Percentiles rank a stretch among this genome's conserved stretches.
Evolutionary conservation across 495 filamentous ascomycete species (phyloP).

Genomic region (Lentithecium fluviatile): DNA sequence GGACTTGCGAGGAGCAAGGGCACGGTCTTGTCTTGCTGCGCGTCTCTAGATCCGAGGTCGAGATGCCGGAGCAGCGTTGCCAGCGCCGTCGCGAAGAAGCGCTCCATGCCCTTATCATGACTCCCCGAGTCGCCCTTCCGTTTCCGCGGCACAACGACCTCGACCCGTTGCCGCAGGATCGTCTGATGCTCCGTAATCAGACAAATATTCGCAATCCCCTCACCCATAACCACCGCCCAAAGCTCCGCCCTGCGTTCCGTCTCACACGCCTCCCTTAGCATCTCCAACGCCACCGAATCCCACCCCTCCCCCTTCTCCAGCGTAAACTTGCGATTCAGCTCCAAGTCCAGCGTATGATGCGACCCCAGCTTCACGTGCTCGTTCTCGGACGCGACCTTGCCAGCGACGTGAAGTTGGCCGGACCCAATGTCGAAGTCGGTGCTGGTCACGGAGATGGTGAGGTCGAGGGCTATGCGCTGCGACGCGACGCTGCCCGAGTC

Average conservation of each 20-base stretch:
- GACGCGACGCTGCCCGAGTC: constrained; percentile 73
- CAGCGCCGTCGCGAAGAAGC: constrained; percentile 78
- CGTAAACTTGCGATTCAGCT: constrained; percentile 84
- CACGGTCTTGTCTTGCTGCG: constrained; percentile 44
- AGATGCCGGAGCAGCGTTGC: constrained; percentile 74
- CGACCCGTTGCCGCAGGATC: constrained; percentile 81
- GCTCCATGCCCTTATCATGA: constrained; percentile 60
- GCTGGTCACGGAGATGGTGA: constrained; percentile 76
- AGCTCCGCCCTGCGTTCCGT: constrained; percentile 69
- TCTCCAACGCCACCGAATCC: constrained; percentile 83
- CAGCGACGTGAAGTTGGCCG: constrained; percentile 80
- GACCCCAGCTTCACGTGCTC: constrained; percentile 77
- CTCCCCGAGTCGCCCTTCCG: constrained; percentile 37
- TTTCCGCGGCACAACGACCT: constrained; percentile 79
- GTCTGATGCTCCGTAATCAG: constrained; percentile 90
- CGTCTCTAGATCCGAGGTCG: constrained; percentile 59
- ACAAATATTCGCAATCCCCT: constrained; percentile 89
- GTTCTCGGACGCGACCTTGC: constrained; percentile 79
- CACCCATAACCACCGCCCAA: constrained; percentile 90
- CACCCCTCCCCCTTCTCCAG: constrained; percentile 70
- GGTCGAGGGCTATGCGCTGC: constrained; percentile 70
- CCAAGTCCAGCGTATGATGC: constrained; percentile 88
- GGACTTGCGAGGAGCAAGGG: constrained; percentile 88
- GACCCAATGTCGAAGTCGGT: constrained; percentile 89
- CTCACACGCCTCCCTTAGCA: constrained; percentile 74